These are phyloP conservation scores for Colletotrichum lupini DNA, from an alignment of 2,329 filamentous ascomycete genomes.

Conservation along the genomic window DNA sequence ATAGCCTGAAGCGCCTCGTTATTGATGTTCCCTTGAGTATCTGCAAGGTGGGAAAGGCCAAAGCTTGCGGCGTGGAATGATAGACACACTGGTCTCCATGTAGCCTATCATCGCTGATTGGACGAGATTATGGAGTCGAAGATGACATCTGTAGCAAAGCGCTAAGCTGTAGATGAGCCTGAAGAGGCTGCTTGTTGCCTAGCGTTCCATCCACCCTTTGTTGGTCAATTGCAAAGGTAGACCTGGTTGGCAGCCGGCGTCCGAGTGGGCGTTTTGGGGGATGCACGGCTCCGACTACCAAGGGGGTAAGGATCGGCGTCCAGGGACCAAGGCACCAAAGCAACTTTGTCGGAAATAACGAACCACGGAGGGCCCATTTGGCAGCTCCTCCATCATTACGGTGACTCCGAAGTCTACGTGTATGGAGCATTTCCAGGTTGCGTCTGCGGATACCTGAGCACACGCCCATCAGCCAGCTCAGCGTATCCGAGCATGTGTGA, in stretches of 20 bases:
- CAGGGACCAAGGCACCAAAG: slow-evolving; percentile 12
- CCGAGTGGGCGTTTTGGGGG: slow-evolving; percentile 13
- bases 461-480: slow-evolving; percentile 11
- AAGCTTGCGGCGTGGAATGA: neutral
- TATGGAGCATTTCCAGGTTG: neutral
- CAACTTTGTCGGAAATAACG: slow-evolving; percentile 28
- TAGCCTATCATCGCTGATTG: slow-evolving; percentile 6
- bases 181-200: slow-evolving; percentile 5
- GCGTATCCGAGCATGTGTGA: neutral
- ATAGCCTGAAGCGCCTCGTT: neutral
- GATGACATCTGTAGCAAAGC: slow-evolving; percentile 2
- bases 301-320: slow-evolving; percentile 33
- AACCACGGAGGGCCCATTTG: slow-evolving; percentile 24
- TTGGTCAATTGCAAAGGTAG: slow-evolving; percentile 20
- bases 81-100: neutral
- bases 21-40: neutral
- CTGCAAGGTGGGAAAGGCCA: neutral
- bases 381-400: slow-evolving; percentile 34
- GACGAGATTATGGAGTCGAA: slow-evolving; percentile 12
- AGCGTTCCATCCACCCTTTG: slow-evolving; percentile 24
- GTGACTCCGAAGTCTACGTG: slow-evolving; percentile 30
- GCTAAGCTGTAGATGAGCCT: neutral
- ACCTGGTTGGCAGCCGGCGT: slow-evolving; percentile 17
- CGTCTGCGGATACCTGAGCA: neutral
- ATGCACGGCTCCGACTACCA: slow-evolving; percentile 11